Conservation (phyloP, 2,329 filamentous ascomycete genomes). For the Diaporthe batatas region DNA sequence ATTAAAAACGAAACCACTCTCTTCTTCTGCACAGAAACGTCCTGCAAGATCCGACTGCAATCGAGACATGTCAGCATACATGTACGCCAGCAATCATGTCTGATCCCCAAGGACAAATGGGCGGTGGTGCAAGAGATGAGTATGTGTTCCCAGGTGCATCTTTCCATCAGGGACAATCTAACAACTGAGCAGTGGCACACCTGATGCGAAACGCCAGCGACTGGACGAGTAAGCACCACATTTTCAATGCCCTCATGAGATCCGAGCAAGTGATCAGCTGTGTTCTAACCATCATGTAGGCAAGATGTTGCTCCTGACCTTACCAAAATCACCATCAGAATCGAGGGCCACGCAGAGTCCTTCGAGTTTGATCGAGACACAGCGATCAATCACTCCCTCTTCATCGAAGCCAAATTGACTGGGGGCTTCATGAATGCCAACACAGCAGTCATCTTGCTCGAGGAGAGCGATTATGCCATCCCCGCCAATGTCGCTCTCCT, state of each 20-base stretch:
- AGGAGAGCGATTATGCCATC: neutral
- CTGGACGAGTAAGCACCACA: neutral
- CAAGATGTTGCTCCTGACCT: neutral
- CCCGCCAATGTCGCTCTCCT: neutral
- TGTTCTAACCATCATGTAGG: neutral
- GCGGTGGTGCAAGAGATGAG: neutral
- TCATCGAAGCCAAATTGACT: neutral
- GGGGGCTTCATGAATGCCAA: neutral
- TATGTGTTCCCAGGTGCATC: neutral
- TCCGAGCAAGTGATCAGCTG: too few species aligned
- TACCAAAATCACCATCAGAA: neutral
- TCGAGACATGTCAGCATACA: too few species aligned
- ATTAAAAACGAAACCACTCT: too few species aligned
- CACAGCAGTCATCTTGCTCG: neutral
- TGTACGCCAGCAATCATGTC: neutral
- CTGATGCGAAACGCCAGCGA: neutral
- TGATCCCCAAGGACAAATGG: too few species aligned
- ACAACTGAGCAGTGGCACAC: neutral
- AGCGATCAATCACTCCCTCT: neutral
- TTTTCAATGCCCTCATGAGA: neutral
- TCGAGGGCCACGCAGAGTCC: neutral
- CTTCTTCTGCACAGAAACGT: neutral
- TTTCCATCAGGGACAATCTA: too few species aligned
- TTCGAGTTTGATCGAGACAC: neutral
- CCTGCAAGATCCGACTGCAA: neutral